Evolutionary conservation across 768 basidiomycete species (phyloP).

Genomic region (Leccinum incarnatum): DNA sequence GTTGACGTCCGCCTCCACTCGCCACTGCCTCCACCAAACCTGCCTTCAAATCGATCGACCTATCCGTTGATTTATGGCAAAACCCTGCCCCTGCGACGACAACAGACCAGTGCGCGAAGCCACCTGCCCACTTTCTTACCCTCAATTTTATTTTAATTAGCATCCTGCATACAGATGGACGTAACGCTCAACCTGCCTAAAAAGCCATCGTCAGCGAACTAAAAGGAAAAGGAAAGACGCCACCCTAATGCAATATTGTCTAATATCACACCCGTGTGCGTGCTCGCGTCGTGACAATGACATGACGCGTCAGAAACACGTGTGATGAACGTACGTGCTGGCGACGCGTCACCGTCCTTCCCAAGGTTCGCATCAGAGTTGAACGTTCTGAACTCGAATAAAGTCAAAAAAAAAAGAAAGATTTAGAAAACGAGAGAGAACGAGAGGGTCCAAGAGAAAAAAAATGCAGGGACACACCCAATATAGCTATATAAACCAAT

Average conservation of each 20-base stretch:
- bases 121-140: background rate
- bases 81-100: background rate
- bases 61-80: background rate
- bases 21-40: background rate
- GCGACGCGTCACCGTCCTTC: background rate
- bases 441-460: background rate
- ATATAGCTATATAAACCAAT: background rate
- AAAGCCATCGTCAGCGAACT: background rate
- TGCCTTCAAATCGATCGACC: background rate
- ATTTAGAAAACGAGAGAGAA: too few relatives aligned
- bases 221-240: background rate
- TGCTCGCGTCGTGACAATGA: background rate
- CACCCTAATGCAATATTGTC: background rate
- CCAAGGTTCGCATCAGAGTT: background rate
- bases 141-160: background rate
- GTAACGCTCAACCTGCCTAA: background rate
- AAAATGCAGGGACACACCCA: background rate
- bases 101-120: background rate
- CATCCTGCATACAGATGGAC: background rate
- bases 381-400: background rate
- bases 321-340: conserved; percentile 21
- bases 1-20: background rate
- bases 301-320: conserved; percentile 16
- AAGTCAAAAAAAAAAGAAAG: background rate
- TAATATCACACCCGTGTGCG: background rate